Percentiles rank a stretch among this genome's conserved stretches.
These are phyloP conservation scores for Penicillium bovifimosum DNA, from an alignment of 495 filamentous ascomycete species.

Conservation along the genomic window DNA sequence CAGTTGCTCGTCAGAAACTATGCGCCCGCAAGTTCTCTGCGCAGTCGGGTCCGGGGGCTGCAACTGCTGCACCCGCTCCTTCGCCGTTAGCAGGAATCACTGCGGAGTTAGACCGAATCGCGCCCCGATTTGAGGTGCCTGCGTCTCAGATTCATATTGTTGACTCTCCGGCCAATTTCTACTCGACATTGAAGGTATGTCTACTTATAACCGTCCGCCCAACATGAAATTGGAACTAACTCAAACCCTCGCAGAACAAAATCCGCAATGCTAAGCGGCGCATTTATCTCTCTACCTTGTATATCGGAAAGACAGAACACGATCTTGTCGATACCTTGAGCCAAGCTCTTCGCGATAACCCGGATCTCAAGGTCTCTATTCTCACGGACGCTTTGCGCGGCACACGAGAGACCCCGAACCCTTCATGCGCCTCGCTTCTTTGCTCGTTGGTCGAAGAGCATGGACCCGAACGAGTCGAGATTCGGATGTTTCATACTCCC, in stretches of 20 bases:
- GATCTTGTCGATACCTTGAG: slow-evolving; percentile 79
- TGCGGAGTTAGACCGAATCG: slow-evolving; percentile 78
- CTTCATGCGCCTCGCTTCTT: slow-evolving; percentile 87
- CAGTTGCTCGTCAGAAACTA: slow-evolving; percentile 27
- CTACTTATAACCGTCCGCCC: background rate
- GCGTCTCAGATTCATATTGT: slow-evolving; percentile 78
- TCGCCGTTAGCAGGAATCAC: slow-evolving; percentile 54
- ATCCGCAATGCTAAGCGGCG: slow-evolving; percentile 71
- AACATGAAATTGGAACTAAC: slow-evolving; percentile 6
- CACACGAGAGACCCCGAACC: slow-evolving; percentile 80
- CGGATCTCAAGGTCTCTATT: slow-evolving; percentile 77
- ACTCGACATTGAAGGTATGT: slow-evolving; percentile 75
- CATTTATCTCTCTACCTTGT: slow-evolving; percentile 90
- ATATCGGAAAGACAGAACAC: slow-evolving; percentile 90
- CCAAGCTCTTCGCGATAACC: slow-evolving; percentile 71
- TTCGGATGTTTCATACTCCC: slow-evolving; percentile 96
- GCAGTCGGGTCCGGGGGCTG: slow-evolving; percentile 20
- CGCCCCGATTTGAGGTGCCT: slow-evolving; percentile 79
- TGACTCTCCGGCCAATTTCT: slow-evolving; percentile 76
- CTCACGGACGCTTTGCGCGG: slow-evolving; percentile 90
- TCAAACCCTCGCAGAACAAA: slow-evolving; percentile 51
- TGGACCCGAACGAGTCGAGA: slow-evolving; percentile 79
- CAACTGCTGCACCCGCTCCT: slow-evolving; percentile 23
- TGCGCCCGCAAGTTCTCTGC: slow-evolving; percentile 40
- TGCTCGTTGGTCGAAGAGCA: slow-evolving; percentile 76